These are phyloP conservation scores for Desmodesmus armatus DNA, from an alignment of 139 green algal species.

Conservation along the genomic window DNA sequence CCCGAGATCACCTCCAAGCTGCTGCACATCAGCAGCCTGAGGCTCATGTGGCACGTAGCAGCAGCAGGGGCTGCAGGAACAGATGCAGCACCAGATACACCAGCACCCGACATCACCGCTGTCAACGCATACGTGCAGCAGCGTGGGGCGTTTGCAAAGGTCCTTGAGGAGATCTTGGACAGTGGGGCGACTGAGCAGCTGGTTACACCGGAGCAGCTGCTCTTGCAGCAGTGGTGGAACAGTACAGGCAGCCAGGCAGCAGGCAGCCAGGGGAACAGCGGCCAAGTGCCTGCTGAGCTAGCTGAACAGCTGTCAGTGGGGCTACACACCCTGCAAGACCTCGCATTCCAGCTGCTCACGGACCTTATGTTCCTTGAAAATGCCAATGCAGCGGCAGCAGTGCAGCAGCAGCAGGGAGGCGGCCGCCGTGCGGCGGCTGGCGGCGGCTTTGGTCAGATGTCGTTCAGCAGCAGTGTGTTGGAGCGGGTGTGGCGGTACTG, in stretches of 20 bases:
- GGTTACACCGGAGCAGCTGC: background rate
- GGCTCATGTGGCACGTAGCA: constrained; percentile 19
- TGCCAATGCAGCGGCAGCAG: background rate
- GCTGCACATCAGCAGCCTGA: constrained; percentile 26
- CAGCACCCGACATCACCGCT: background rate
- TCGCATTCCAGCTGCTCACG: constrained; percentile 20
- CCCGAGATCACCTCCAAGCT: constrained; percentile 12
- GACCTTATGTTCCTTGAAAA: constrained; percentile 10
- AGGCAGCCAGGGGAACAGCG: background rate
- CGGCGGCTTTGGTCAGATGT: background rate
- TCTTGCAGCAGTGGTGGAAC: background rate
- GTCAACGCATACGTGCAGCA: background rate
- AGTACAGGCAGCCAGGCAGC: background rate
- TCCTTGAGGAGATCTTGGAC: constrained; percentile 9
- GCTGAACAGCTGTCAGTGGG: constrained; percentile 12
- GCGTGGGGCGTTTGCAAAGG: background rate
- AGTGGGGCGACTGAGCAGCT: constrained; percentile 32
- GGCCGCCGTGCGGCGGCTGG: background rate
- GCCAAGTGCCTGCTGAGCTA: constrained; percentile 3
- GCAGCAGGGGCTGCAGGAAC: background rate
- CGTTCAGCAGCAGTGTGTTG: background rate
- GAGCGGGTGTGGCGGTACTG: constrained; percentile 31
- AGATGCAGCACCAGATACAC: background rate
- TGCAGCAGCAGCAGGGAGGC: constrained; percentile 5
- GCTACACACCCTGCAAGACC: constrained; percentile 21